phyloP scores from a whole-genome alignment of 1,284 basidiomycete species.

The Blastosporella zonata region DNA sequence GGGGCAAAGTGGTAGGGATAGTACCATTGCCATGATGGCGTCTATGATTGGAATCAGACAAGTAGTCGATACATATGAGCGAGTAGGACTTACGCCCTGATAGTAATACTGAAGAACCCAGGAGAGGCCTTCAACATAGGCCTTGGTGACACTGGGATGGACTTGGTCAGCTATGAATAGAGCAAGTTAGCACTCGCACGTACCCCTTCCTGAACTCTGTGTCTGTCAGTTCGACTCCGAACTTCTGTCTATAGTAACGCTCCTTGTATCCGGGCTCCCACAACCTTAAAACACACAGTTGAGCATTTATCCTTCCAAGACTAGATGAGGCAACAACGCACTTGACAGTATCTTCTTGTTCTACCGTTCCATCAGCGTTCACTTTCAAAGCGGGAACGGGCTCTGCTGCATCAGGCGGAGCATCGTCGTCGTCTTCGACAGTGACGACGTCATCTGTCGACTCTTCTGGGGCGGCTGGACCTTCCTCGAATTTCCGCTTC shows the following conservation, averaged over 20 bases:
- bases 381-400: slow-evolving; percentile 63
- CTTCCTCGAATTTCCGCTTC: slow-evolving; percentile 73
- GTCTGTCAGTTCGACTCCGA: slow-evolving; percentile 76
- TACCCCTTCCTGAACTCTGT: slow-evolving; percentile 68
- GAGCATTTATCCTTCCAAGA: not conserved
- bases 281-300: slow-evolving; percentile 48
- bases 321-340: slow-evolving; percentile 38
- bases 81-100: slow-evolving; percentile 73
- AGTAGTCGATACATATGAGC: not conserved
- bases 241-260: slow-evolving; percentile 95
- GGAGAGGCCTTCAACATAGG: slow-evolving; percentile 91
- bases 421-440: slow-evolving; percentile 48
- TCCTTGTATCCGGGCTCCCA: slow-evolving; percentile 96
- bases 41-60: slow-evolving; percentile 40
- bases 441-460: slow-evolving; percentile 34
- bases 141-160: slow-evolving; percentile 64
- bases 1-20: slow-evolving; percentile 99
- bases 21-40: slow-evolving; percentile 99
- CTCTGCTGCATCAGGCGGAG: slow-evolving; percentile 36
- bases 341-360: slow-evolving; percentile 93
- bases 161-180: slow-evolving; percentile 17
- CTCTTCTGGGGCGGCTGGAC: slow-evolving; percentile 45
- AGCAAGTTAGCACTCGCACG: slow-evolving; percentile 25
- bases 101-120: slow-evolving; percentile 99
- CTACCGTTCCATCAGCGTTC: slow-evolving; percentile 83